Base-by-base conservation (phyloP, 345 rosid genomes). In the Barbarea vulgaris region DNA sequence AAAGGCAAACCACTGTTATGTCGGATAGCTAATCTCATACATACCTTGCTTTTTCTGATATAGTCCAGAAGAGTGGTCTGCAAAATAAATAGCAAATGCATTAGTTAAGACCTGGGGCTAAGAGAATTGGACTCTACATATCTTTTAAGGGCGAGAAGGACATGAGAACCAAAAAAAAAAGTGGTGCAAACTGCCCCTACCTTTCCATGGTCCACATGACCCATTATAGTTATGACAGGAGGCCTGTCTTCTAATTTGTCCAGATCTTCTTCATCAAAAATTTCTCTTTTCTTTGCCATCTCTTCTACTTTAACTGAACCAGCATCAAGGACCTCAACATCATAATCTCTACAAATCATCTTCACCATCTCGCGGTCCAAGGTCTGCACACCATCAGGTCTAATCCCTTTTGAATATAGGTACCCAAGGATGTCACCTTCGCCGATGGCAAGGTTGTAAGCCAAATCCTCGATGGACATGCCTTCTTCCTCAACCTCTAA, bases 121-220 rank as follows among this genome's bases (percentile, higher is more conserved):
- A 51, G 52, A 13, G 14, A 42, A 42, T 47, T 39, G 53, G 67
- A 56, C 21, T 57, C 30, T 19, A 24, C 18, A 48, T 77, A 19
- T 47, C 66, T 14, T 61, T 22, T 39, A 61, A 37, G 67, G 37
- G 51, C 14, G 31, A 39, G 50, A 27, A 59, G 39, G 39, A 77
- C n/a, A 44, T 56, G 54, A 69, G 52, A 46, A 41, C n/a, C 9
- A 41, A 22, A 52, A 59, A 3, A 41, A 22, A 56, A 15, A 3
- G 52, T 11, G 48, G 30, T 28, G 61, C 21, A 65, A 64, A 62
- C 4, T 69, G 27, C 30, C 53, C 80, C 69, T 80, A 88, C 99
- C 91, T 95, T 95, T 80, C 99, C 99, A 60, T 95, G 99, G 80
- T 95, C 99, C 19, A 95, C 99, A 77, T 95, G 99, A 77, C 99